Conservation (phyloP, 2,329 filamentous ascomycete species). For the Aspergillus japonicus region DNA sequence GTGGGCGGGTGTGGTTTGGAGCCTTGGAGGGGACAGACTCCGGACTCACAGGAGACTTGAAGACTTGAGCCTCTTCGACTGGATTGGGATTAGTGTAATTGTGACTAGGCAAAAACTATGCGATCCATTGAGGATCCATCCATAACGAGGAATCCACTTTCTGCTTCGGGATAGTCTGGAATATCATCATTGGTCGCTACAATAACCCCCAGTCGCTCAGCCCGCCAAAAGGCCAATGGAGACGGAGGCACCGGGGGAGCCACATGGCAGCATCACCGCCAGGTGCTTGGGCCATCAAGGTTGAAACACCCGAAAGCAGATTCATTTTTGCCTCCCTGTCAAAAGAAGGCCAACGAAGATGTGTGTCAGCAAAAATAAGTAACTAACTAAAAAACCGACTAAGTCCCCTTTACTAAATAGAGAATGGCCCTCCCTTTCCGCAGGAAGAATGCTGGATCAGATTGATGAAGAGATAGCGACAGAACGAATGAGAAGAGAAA, state of each 20-base stretch:
- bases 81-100: neutral
- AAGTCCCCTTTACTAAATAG: neutral
- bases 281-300: conserved; percentile 8
- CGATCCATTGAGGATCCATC: too few relatives aligned
- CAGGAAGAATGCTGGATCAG: neutral
- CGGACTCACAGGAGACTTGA: too few relatives aligned
- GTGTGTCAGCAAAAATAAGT: neutral
- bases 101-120: too few relatives aligned
- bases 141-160: neutral
- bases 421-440: neutral
- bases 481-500: neutral
- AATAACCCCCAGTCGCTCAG: neutral
- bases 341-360: neutral
- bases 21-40: too few relatives aligned
- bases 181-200: neutral
- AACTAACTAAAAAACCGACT: neutral
- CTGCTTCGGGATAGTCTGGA: neutral
- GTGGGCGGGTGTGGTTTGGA: neutral
- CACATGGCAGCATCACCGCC: conserved; percentile 18
- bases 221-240: conserved; percentile 1
- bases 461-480: neutral
- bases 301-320: conserved; percentile 2
- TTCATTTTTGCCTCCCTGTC: neutral
- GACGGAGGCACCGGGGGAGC: conserved; percentile 5
- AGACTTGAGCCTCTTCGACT: conserved; percentile 6